Evolutionary conservation across 345 rosid species (phyloP).

Genomic region (Lepidium aucheri): DNA sequence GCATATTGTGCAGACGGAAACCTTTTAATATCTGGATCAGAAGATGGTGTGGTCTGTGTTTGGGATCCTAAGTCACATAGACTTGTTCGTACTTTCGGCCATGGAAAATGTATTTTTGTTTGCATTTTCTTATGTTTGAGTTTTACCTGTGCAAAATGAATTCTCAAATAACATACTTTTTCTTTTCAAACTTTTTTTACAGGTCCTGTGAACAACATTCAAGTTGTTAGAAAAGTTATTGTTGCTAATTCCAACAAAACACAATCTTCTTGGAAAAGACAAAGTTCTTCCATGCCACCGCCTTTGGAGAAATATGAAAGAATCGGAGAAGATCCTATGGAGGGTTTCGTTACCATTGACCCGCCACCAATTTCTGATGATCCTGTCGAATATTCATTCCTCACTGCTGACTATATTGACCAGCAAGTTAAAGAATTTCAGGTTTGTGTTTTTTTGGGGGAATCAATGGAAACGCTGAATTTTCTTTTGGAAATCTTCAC

Average conservation of each 20-base stretch:
- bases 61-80: conserved; percentile 48
- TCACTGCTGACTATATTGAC: conserved; percentile 38
- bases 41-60: conserved; percentile 65
- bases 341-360: conserved; percentile 26
- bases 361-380: conserved; percentile 30
- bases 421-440: conserved; percentile 59
- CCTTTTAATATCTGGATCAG: conserved; percentile 68
- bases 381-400: conserved; percentile 25
- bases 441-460: conserved; percentile 31
- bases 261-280: conserved; percentile 46
- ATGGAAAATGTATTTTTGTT: conserved; percentile 51
- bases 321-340: conserved; percentile 33
- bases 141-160: background rate
- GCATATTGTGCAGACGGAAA: conserved; percentile 47
- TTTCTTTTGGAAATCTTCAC: background rate
- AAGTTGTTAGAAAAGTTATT: conserved; percentile 39
- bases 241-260: conserved; percentile 17
- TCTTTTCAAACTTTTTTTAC: background rate
- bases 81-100: conserved; percentile 45
- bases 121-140: background rate
- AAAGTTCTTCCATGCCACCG: conserved; percentile 40
- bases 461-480: background rate
- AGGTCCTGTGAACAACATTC: conserved; percentile 69
- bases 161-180: background rate
- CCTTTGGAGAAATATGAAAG: conserved; percentile 53